phyloP scores from a whole-genome alignment of 2,329 filamentous ascomycete genomes.

The Calonectria pteridis region DNA sequence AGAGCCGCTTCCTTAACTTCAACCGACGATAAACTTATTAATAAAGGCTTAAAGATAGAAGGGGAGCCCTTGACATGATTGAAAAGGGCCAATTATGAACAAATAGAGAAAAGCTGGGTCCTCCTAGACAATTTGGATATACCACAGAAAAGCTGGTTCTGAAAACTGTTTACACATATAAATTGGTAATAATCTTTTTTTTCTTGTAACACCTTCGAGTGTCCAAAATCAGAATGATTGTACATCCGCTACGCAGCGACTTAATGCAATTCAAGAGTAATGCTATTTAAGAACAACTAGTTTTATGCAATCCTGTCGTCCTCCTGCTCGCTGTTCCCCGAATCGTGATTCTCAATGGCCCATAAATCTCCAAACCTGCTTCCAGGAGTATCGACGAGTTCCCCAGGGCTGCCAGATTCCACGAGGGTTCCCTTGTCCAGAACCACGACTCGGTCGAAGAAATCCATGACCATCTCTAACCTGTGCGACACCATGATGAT shows the following conservation, averaged over 20 bases:
- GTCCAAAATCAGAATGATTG: neutral
- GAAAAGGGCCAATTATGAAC: constrained; percentile 24
- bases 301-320: neutral
- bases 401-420: constrained; percentile 49
- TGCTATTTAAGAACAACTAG: neutral
- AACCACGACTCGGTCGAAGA: constrained; percentile 61
- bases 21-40: constrained; percentile 58
- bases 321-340: neutral
- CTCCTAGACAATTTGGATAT: neutral
- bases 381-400: constrained; percentile 39
- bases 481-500: constrained; percentile 64
- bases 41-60: neutral
- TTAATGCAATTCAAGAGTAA: neutral
- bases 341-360: constrained; percentile 39
- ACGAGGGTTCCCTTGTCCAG: constrained; percentile 62
- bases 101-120: constrained; percentile 31
- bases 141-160: neutral
- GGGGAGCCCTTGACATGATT: neutral
- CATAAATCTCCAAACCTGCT: constrained; percentile 50
- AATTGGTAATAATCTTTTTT: constrained; percentile 16
- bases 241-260: neutral
- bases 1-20: constrained; percentile 66
- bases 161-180: constrained; percentile 1
- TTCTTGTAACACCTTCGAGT: neutral
- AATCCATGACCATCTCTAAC: constrained; percentile 64